Evolutionary conservation across 805 yeast genomes (phyloP).

Genomic region (Saccharomycopsis oosterbeekiorum): DNA sequence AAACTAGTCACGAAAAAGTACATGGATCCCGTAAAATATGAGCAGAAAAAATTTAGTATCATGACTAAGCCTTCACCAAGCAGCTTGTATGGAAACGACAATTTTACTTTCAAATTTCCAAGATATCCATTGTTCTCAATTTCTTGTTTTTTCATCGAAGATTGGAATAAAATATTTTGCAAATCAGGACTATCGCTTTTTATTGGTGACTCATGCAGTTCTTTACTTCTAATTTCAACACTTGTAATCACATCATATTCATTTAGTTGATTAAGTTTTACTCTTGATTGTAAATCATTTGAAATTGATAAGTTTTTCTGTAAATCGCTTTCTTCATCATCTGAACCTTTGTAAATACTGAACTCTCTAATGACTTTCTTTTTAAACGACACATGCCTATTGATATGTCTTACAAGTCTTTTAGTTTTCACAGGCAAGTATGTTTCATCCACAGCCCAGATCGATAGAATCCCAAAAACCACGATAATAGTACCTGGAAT

Average conservation of each 20-base stretch:
- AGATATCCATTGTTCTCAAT: constrained; percentile 4
- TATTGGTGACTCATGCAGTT: not conserved
- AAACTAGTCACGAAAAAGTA: constrained; percentile 13
- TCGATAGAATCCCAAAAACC: constrained; percentile 5
- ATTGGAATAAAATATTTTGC: not conserved
- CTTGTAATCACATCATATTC: not conserved
- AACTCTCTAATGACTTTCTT: constrained; percentile 2
- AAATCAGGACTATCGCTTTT: not conserved
- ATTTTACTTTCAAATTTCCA: not conserved
- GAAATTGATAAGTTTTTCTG: not conserved
- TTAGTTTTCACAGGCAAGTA: constrained; percentile 12
- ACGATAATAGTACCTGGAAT: constrained; percentile 11
- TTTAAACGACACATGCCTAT: constrained; percentile 2
- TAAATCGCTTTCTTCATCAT: not conserved
- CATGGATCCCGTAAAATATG: constrained; percentile 16
- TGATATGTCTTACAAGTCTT: constrained; percentile 4
- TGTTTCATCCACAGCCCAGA: constrained; percentile 11
- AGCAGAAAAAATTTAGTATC: constrained; percentile 2
- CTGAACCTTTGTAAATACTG: not conserved
- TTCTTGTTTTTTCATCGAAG: constrained; percentile 1
- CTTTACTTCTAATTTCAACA: not conserved
- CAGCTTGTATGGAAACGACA: constrained; percentile 7
- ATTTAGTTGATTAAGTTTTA: not conserved
- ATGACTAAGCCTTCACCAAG: constrained; percentile 7
- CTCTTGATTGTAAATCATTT: not conserved